Evolutionary conservation across 305 asterid genomes (phyloP).

Genomic region (Nicotiana rustica): DNA sequence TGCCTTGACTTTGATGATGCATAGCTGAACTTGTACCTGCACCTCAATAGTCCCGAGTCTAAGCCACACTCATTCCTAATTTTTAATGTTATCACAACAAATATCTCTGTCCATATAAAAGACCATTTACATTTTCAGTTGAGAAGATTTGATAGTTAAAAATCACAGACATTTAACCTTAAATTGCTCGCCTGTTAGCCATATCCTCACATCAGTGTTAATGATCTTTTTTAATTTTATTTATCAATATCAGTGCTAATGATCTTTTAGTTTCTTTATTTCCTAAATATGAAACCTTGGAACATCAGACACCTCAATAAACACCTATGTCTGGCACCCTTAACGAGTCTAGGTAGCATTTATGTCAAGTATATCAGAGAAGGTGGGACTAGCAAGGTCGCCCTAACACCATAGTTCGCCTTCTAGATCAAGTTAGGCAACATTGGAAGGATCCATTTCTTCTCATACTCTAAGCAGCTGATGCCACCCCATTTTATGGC

Average conservation of each 20-base stretch:
- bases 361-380: not conserved
- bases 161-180: not conserved
- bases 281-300: not conserved
- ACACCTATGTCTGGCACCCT: not conserved
- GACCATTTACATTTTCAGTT: not conserved
- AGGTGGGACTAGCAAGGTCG: not conserved
- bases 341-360: not conserved
- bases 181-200: not conserved
- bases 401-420: not conserved
- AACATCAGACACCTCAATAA: not conserved
- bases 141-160: not conserved
- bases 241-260: not conserved
- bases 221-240: not conserved
- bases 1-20: not conserved
- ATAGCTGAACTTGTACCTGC: not conserved
- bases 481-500: not conserved
- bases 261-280: not conserved
- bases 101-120: not conserved
- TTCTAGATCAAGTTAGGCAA: constrained; percentile 13
- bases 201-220: not conserved
- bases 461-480: not conserved
- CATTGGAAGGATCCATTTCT: not conserved
- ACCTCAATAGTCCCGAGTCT: not conserved
- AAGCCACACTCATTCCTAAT: not conserved
- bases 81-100: not conserved